Evolutionary conservation across 805 yeast species (phyloP).

Genomic region (Yamadazyma scolyti): DNA sequence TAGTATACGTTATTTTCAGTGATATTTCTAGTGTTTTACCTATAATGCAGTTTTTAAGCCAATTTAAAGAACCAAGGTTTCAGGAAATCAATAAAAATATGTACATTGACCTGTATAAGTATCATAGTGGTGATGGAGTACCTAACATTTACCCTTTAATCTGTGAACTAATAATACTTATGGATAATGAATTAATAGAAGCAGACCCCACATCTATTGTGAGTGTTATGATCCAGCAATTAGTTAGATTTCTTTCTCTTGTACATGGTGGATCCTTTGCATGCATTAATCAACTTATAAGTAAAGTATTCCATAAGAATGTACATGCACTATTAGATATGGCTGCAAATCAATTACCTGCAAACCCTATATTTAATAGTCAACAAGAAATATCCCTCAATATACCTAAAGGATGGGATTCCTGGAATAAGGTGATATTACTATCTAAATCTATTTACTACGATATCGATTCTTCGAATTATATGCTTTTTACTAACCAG

Average conservation of each 20-base stretch:
- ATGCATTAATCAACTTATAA: too few relatives aligned
- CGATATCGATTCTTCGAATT: slow-evolving; percentile 5
- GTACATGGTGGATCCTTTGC: slow-evolving; percentile 25
- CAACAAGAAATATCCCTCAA: slow-evolving; percentile 7
- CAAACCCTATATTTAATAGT: slow-evolving; percentile 1
- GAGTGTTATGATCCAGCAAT: slow-evolving; percentile 29
- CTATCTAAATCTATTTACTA: slow-evolving; percentile 21
- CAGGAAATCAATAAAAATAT: too few relatives aligned
- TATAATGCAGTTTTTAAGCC: slow-evolving; percentile 9
- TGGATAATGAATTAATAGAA: too few relatives aligned
- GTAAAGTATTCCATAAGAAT: too few relatives aligned
- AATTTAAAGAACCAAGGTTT: slow-evolving; percentile 1
- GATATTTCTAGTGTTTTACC: slow-evolving; percentile 11
- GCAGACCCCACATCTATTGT: slow-evolving; percentile 11
- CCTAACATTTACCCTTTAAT: too few relatives aligned
- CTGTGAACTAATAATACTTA: too few relatives aligned
- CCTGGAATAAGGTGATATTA: slow-evolving; percentile 46
- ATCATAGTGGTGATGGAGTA: too few relatives aligned
- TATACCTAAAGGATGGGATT: slow-evolving; percentile 51
- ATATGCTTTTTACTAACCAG: slow-evolving; percentile 1
- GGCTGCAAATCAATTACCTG: too few relatives aligned
- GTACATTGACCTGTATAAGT: too few relatives aligned
- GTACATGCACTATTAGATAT: too few relatives aligned
- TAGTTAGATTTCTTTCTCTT: slow-evolving; percentile 26
- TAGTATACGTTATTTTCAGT: slow-evolving; percentile 5